phyloP scores from a whole-genome alignment of 2,329 filamentous ascomycete genomes.

The Xylaria sp. region DNA sequence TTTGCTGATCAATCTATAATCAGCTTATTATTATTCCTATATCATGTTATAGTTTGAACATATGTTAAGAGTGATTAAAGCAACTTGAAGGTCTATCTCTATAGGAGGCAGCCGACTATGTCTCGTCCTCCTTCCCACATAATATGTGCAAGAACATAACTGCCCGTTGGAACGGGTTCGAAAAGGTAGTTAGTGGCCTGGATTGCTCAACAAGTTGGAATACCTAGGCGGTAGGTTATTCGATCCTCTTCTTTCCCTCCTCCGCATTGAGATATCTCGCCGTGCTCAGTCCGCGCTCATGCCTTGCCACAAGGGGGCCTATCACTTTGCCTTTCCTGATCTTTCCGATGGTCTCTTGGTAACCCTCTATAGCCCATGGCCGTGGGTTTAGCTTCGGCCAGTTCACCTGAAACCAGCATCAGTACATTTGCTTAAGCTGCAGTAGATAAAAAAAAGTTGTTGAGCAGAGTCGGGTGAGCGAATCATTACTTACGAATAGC shows the following conservation, averaged over 20 bases:
- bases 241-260: conserved; percentile 98
- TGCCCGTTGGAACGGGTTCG: not conserved
- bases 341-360: conserved; percentile 84
- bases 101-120: too few species aligned
- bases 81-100: too few species aligned
- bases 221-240: conserved; percentile 58
- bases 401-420: conserved; percentile 77
- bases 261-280: conserved; percentile 86
- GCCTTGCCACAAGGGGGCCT: conserved; percentile 76
- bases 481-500: conserved; percentile 80
- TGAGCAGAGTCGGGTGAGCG: not conserved
- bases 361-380: conserved; percentile 86
- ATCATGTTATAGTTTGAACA: too few species aligned
- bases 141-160: conserved; percentile 3
- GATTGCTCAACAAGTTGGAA: not conserved
- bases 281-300: conserved; percentile 86
- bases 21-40: too few species aligned
- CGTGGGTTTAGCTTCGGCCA: conserved; percentile 97
- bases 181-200: not conserved
- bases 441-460: not conserved
- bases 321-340: conserved; percentile 85
- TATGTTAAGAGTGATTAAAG: too few species aligned
- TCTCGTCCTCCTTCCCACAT: too few species aligned
- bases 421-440: conserved; percentile 27
- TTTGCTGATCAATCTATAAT: too few species aligned